Base-by-base conservation (phyloP, 2,329 filamentous ascomycete genomes). In the Xylariaceae sp. region DNA sequence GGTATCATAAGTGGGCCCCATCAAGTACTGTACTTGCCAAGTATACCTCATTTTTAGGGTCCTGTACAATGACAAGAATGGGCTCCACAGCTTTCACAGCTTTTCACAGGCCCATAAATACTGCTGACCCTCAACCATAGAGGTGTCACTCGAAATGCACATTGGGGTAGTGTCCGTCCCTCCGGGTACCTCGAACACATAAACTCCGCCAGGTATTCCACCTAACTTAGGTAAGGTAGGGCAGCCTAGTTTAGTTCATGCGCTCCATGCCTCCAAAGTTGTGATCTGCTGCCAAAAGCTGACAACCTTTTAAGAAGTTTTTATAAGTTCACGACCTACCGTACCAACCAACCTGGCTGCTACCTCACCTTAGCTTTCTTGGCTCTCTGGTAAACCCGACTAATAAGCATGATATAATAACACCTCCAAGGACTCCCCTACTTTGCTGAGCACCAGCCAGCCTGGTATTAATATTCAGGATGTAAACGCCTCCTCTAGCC, bases 191-290 rank as follows among this genome's bases (percentile, higher is more conserved):
- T 43, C 24, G 3, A 10, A 6, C 13, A 29, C 42, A 37, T 42
- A 21, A 37, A 11, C 6, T 11, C 18, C 9, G 13, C 15, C 24
- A 33, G 15, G 20, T 35, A 32, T 50, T 27, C 29, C 50, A 53
- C 36, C 40, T 50, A 51, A 54, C 42, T 46, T 50, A n/a, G n/a
- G n/a, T n/a, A n/a, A n/a, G n/a, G n/a, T n/a, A n/a, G n/a, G n/a
- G n/a, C n/a, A n/a, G n/a, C n/a, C n/a, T n/a, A n/a, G n/a, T 57
- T 57, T 54, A 57, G 54, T 50, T 50, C 50, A 57, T 36, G 45
- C 32, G 37, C 47, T 55, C 40, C 33, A 20, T 46, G 21, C 30
- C 20, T 42, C 49, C 42, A 51, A 47, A 41, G 33, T 39, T 33
- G n/a, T n/a, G n/a, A n/a, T n/a, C n/a, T n/a, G n/a, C n/a, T n/a